Base-by-base conservation (phyloP, 2,329 filamentous ascomycete genomes). In the Lachnellula subtilissima region DNA sequence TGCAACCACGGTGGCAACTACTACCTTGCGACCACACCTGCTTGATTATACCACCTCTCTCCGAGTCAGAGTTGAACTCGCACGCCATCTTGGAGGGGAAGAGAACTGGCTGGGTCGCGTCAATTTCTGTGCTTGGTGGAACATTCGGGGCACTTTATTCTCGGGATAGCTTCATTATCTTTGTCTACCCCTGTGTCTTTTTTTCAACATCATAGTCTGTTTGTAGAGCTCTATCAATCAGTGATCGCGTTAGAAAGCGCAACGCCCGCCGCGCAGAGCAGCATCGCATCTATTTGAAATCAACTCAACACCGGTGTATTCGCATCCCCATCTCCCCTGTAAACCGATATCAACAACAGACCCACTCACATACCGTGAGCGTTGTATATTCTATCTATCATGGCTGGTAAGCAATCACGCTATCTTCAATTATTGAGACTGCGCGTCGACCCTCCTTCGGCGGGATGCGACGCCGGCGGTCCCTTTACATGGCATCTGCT, bases 401-500 rank as follows among this genome's bases (percentile, higher is more conserved):
- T 85, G 82, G 75, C 81, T 72, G 82, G 82, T 85, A 84, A 84
- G 82, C 78, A 76, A 42, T 19, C 6, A 8, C 39, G 6, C 6
- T 6, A 42, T 9, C 6, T 17, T 42, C 15, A 82, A 82, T 80
- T 78, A 75, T 42, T 17, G 15, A 17, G 17, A 5, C 39, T 42
- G 15, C 39, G 39, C 39, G 39, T 42, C 17, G 39, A 42, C 6
- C 17, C 39, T n/a, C 39, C 15, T 42, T 19, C 3, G 15, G 15
- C 15, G 39, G 15, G 39, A 42, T n/a, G 15, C 15, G 39, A 15
- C 39, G 15, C 39, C 15, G 15, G 15, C 39, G 15, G 17, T n/a
- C 39, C 15, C 39, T 15, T 48, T 35, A 28, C 37, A 23, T 46
- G 42, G 25, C 35, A 39, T 53, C 45, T 48, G 59, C 65, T 69